Evolutionary conservation across 2,329 filamentous ascomycete genomes (phyloP), one percentile per base, ranked within the genome.

Genomic region (Teratosphaeria nubilosa): DNA sequence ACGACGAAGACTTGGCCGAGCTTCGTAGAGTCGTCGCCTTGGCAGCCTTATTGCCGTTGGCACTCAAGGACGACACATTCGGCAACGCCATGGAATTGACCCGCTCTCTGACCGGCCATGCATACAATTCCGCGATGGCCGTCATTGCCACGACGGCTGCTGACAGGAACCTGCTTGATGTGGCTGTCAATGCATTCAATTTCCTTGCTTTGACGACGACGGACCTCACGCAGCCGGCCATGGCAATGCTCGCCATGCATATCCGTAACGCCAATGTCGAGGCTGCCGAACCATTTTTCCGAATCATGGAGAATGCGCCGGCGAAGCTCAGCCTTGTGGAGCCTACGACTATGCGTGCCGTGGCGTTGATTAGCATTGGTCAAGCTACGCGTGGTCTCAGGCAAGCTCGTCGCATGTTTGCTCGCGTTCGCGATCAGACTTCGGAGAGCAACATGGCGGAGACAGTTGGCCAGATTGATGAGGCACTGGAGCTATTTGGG

Each of bases 301-400:
- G 84, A 56, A 78, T 88, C 58, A 78, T 96, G 50, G 76, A 79
- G 56, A 84, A 81, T 62, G 81, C 78, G 45, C 80, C 85, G 1
- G 80, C 84, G 59, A 79, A 83, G 67, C 77, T 80, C 55, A 80
- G 84, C 34, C 86, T 95, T 72, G 87, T 96, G 62, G 91, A 96
- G 75, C 88, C 91, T 25, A 87, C 90, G 13, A 84, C 89, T 58
- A 96, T 96, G 90, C 96, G 92, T 68, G 85, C 88, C 14, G 84
- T 95, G 58, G 90, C 91, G 53, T 79, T 97, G 72, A 87, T 97
- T 69, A 88, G 89, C 56, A 90, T 88, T 62, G 90, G 91, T 50
- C 86, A 91, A 68, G 82, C 91, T 54, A 84, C 86, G n/a, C 89
- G 92, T 69, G 94, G 87, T 54, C 75, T 97, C 59, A 78, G 80